Evolutionary conservation across 345 rosid genomes (phyloP), one percentile per base, ranked within the genome.

Genomic region (Murraya koenigii): DNA sequence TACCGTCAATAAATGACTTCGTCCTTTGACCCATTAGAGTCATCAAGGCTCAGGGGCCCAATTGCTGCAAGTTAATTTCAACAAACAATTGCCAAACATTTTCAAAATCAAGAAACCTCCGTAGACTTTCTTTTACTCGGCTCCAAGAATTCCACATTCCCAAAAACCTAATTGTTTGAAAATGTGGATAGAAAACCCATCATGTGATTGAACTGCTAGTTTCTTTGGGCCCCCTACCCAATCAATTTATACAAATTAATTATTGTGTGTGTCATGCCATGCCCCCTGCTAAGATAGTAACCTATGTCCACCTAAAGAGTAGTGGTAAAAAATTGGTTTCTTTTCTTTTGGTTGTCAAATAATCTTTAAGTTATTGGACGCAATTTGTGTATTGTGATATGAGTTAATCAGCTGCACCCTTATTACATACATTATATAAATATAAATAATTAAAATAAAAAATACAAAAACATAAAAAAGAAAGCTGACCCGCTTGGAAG

Each of bases 401-500:
- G n/a, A n/a, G n/a, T 39, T 11, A 30, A 2, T 1, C 49, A 44
- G 49, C 49, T 0, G 49, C 49, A 44, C 17, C 49, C 17, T 44
- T 13, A 13, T 1, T 44, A 44, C 13, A 2, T 30, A 30, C 1
- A 30, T 30, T 14, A 49, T 58, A 32, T 33, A 55, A 56, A 49
- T 65, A 32, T 36, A 33, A 52, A 22, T 41, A 19, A 41, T 15
- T 52, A 49, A 20, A 2, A 7, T 5, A 22, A 33, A 33, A 52
- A 1, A 7, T 2, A 38, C 14, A 15, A 2, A 49, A 22, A 20
- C 22, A 33, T 61, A 6, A 58, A 38, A 15, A 11, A 2, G 3
- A 36, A 17, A 17, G 52, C 89, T 66, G 71, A 91, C 97, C 85
- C 89, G 82, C 36, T 84, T 88, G 81, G 89, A 82, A 35, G 92